Base-by-base conservation (phyloP, 306 rosid species). In the Sophora flavescens region DNA sequence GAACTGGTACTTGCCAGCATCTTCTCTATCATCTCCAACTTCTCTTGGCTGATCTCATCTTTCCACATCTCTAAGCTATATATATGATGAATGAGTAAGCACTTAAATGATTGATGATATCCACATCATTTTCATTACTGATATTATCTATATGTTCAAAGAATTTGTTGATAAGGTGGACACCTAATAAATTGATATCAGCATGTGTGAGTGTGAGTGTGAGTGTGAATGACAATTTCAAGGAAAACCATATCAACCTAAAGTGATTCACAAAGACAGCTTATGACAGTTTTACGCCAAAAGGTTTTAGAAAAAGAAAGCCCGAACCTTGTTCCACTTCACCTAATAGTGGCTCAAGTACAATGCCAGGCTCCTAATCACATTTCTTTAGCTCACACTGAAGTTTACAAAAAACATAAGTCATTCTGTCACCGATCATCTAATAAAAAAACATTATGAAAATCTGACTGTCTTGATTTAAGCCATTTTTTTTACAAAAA, bases 1-100 rank as follows among this genome's bases (percentile, higher is more conserved):
- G 76, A 77, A 77, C 60, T 69, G 4, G 9, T n/a, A 42, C 30
- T 72, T 68, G 48, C 42, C 3, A 3, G 8, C 81, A 80, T 83
- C 65, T 70, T 53, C 8, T 63, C 44, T 39, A 39, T 4, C 8
- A 0, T 39, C 4, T 52, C 59, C n/a, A n/a, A n/a, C n/a, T n/a
- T n/a, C n/a, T n/a, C n/a, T n/a, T n/a, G n/a, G n/a, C n/a, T n/a
- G n/a, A n/a, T n/a, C n/a, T n/a, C n/a, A n/a, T n/a, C n/a, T n/a
- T 22, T 22, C 1, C 22, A 22, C 22, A 22, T n/a, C 22, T 22
- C 22, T n/a, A n/a, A n/a, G n/a, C n/a, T n/a, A n/a, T n/a, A 22
- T 1, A 22, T 1, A 22, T 22, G 22, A 22, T 22, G 22, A 22
- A n/a, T n/a, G n/a, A n/a, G n/a, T n/a, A n/a, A n/a, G n/a, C n/a